These are phyloP conservation scores for Xerocomus nothofagi DNA, from an alignment of 1,284 basidiomycete species.

Conservation along the genomic window DNA sequence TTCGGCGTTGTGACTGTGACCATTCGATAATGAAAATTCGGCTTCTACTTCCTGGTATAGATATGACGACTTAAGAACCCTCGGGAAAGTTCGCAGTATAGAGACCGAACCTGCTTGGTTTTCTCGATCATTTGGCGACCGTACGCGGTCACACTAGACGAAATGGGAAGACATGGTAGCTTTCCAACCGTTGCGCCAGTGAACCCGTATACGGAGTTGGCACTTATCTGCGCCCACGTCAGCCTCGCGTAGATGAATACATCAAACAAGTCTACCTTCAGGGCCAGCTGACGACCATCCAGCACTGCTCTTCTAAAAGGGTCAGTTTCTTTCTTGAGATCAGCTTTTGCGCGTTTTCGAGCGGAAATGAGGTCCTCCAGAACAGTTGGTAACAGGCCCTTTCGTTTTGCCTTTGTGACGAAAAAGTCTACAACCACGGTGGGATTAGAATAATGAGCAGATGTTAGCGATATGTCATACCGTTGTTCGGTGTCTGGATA, in stretches of 20 bases:
- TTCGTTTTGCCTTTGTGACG: conserved; percentile 68
- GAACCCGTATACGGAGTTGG: conserved; percentile 97
- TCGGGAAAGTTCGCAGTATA: not conserved
- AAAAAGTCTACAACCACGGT: conserved; percentile 70
- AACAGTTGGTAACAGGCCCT: conserved; percentile 88
- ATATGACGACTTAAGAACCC: not conserved
- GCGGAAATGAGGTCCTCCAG: conserved; percentile 90
- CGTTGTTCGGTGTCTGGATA: conserved; percentile 89
- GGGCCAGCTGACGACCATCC: conserved; percentile 90
- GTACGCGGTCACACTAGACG: conserved; percentile 90
- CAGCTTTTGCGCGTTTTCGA: conserved; percentile 89
- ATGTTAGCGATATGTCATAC: conserved; percentile 39
- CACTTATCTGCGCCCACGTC: conserved; percentile 69
- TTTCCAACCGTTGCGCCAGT: conserved; percentile 96
- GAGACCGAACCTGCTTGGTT: conserved; percentile 72
- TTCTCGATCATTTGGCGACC: conserved; percentile 97
- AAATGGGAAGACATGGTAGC: conserved; percentile 90
- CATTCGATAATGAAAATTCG: conserved; percentile 84
- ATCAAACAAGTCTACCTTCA: conserved; percentile 63
- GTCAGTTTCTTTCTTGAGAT: conserved; percentile 93
- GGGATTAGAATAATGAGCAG: not conserved
- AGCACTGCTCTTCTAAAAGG: conserved; percentile 93
- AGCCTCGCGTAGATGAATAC: not conserved
- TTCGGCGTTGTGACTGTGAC: conserved; percentile 81
- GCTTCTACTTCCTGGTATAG: conserved; percentile 76